Evolutionary conservation across 805 yeast species (phyloP), one percentile per base, ranked within the genome.

Genomic region (Candida nonsorbophila): DNA sequence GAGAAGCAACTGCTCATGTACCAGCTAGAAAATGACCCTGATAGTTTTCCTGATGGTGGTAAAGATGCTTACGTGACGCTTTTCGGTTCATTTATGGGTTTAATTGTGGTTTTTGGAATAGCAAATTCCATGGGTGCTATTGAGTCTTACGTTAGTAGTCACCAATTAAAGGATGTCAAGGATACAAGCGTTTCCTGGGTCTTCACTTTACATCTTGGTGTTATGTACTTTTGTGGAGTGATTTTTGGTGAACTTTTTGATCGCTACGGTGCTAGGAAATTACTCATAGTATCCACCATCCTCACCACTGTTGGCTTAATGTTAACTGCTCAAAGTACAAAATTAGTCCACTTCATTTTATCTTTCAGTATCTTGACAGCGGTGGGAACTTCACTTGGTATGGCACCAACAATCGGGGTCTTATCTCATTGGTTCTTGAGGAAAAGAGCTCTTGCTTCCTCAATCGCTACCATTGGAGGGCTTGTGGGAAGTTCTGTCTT

Each of bases 1-100:
- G n/a, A n/a, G n/a, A n/a, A n/a, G n/a, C n/a, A n/a, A n/a, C n/a
- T n/a, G n/a, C n/a, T n/a, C n/a, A 46, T 47, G 53, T 47, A 41
- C 30, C 38, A 39, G 1, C 33, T 41, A 5, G 51, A 46, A 24
- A 25, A 37, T 11, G 38, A 53, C 23, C 47, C 53, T 7, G 30
- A 28, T 27, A 11, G 23, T 17, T 51, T 54, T 25, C 60, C 62
- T 1, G 62, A 55, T 29, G 60, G 60, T 9, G 59, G 62, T 2
- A 22, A 25, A 22, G 24, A 31, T 24, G 60, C 58, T 1, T 44
- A 50, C 28, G 16, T 45, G 14, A 49, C 47, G 9, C 33, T 55
- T 13, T 19, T 40, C 2, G 62, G 59, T 8, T 44, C 52, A 10
- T 54, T 53, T 25, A 31, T 49, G 20, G 58, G 60, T 4, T 29